phyloP scores from a whole-genome alignment of 2,329 filamentous ascomycete genomes.

The Chaetomiaceae sp. region DNA sequence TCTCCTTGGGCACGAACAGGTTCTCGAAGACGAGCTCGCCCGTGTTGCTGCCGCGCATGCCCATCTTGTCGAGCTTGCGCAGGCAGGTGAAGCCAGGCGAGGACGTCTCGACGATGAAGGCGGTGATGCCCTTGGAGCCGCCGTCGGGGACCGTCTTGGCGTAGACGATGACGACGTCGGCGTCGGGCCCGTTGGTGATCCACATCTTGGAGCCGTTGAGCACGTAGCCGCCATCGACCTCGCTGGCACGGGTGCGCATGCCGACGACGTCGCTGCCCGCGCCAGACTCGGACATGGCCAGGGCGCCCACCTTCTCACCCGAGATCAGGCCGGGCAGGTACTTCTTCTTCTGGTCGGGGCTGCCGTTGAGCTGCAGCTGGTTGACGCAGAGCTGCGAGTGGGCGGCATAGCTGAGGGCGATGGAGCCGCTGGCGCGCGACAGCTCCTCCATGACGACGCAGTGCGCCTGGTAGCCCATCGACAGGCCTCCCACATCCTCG shows the following conservation, averaged over 20 bases:
- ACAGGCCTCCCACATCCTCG: conserved; percentile 83
- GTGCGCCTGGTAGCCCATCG: conserved; percentile 94
- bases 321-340: conserved; percentile 78
- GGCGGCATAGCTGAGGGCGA: conserved; percentile 88
- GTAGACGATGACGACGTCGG: conserved; percentile 91
- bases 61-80: conserved; percentile 93
- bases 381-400: conserved; percentile 97
- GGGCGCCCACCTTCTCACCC: conserved; percentile 74
- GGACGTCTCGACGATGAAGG: conserved; percentile 77
- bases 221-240: conserved; percentile 77
- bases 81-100: conserved; percentile 75
- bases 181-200: conserved; percentile 97
- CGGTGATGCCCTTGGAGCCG: conserved; percentile 86
- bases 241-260: conserved; percentile 82
- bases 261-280: conserved; percentile 91
- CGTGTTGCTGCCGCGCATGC: conserved; percentile 95
- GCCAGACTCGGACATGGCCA: conserved; percentile 93
- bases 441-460: conserved; percentile 95
- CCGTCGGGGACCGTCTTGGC: conserved; percentile 82
- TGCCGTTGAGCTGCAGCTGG: conserved; percentile 88
- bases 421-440: conserved; percentile 75
- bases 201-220: conserved; percentile 96
- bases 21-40: conserved; percentile 88
- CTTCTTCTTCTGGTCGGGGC: conserved; percentile 68
- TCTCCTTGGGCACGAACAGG: conserved; percentile 80